Base-by-base conservation (phyloP, 371 early-diverging fungal species). In the Actinomortierella ambigua region DNA sequence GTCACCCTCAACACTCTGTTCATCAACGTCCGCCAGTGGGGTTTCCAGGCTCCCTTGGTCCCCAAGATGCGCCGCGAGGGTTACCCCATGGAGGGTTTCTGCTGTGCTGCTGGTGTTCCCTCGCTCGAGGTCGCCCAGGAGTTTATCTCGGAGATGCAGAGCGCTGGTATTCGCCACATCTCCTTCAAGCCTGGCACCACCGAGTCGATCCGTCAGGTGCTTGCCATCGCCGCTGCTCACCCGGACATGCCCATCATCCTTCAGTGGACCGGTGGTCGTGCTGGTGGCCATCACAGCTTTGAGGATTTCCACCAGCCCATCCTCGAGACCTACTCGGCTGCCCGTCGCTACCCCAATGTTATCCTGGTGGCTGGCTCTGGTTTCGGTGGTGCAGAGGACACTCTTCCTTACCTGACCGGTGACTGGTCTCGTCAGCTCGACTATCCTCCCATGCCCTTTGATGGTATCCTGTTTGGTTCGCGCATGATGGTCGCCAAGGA, bases 251-350 rank as follows among this genome's bases (percentile, higher is more conserved):
- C 96, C 26, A 84, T 97, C 51, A 86, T 96, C 39, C 83, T 97
- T 71, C 95, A 97, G 76, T 97, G 98, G 98, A 97, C 98, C 50
- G 96, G 98, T 80, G 98, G 96, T 47, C 92, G 98, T 77, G 95
- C 92, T 43, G 98, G 98, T 77, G 98, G 98, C 39, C 98, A 97
- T 79, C 98, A 97, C 88, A 90, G 91, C 60, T 97, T 92, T 59
- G 98, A 97, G 81, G 98, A 97, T 77, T 90, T 94, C 81, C 95
- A 96, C 73, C 88, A 89, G 65, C 96, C 96, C 53, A 92, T 97
- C 64, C 78, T 97, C 23, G 94, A 95, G 82, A 95, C 95, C 3
- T 97, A 97, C 66, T 91, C 91, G 43, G 85, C 92, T 23, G 95
- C 96, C 52, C 91, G 98, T 75, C 89, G 90, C 22, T 88, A 88